Conservation (phyloP, 139 green algal genomes). For the Chlamydomonas sp. region DNA sequence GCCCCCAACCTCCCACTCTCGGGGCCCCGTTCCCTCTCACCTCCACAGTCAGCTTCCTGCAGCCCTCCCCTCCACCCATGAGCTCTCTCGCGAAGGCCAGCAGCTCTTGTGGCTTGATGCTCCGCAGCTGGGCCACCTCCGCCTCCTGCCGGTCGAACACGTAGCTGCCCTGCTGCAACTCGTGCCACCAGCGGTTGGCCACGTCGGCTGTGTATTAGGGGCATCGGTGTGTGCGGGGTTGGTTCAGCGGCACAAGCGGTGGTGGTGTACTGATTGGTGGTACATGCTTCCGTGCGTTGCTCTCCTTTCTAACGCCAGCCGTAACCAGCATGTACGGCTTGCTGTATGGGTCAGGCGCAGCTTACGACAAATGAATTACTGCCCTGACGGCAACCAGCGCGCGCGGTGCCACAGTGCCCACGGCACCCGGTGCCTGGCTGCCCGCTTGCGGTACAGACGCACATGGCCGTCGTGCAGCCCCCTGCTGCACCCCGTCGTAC, state of each 20-base stretch:
- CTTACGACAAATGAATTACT: too few relatives aligned
- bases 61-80: not conserved
- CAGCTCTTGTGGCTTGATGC: constrained; percentile 66
- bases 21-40: constrained; percentile 25
- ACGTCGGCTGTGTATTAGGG: constrained; percentile 34
- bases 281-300: not conserved
- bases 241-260: not conserved
- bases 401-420: not conserved
- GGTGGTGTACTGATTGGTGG: too few relatives aligned
- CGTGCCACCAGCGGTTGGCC: constrained; percentile 50
- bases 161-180: constrained; percentile 46
- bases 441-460: not conserved
- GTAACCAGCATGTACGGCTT: too few relatives aligned
- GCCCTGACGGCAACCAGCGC: not conserved
- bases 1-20: not conserved
- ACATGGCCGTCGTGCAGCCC: not conserved
- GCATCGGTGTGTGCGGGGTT: not conserved
- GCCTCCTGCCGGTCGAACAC: constrained; percentile 51
- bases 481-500: not conserved
- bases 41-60: constrained; percentile 61
- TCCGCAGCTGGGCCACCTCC: constrained; percentile 71
- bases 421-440: not conserved
- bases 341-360: too few relatives aligned
- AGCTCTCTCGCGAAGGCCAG: constrained; percentile 59
- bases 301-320: too few relatives aligned